Conservation (phyloP, 1,284 basidiomycete genomes). For the Tilletia setariae region DNA sequence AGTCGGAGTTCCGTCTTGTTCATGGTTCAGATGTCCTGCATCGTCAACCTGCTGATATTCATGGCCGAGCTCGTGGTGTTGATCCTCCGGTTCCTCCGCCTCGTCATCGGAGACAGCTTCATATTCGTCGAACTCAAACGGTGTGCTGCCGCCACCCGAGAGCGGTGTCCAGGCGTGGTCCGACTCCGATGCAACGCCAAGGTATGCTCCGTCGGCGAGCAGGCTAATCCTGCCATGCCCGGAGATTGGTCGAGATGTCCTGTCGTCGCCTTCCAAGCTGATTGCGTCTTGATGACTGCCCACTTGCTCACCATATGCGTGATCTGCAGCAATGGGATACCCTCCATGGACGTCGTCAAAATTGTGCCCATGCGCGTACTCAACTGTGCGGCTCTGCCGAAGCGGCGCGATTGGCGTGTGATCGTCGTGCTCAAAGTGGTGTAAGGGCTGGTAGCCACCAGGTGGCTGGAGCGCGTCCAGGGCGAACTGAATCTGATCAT, state of each 20-base stretch:
- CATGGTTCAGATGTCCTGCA: neutral
- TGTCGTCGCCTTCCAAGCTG: neutral
- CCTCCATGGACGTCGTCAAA: neutral
- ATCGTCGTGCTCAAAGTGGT: neutral
- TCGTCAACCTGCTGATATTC: neutral
- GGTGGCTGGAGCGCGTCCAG: neutral
- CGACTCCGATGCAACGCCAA: constrained; percentile 9
- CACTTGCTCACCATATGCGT: neutral
- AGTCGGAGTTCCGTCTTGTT: neutral
- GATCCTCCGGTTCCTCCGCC: neutral
- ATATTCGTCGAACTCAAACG: constrained; percentile 11
- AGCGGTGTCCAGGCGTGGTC: constrained; percentile 11
- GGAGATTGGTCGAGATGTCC: neutral
- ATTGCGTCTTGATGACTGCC: constrained; percentile 4
- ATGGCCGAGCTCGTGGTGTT: neutral
- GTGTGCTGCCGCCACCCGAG: neutral
- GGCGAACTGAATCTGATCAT: neutral
- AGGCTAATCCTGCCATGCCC: neutral
- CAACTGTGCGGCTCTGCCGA: neutral
- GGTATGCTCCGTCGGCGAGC: neutral
- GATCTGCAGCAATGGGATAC: neutral
- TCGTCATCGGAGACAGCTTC: neutral
- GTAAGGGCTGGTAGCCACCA: neutral
- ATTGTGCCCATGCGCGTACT: neutral
- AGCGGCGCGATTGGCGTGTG: neutral